These are phyloP conservation scores for Suillus plorans DNA, from an alignment of 768 basidiomycete genomes.

Conservation along the genomic window DNA sequence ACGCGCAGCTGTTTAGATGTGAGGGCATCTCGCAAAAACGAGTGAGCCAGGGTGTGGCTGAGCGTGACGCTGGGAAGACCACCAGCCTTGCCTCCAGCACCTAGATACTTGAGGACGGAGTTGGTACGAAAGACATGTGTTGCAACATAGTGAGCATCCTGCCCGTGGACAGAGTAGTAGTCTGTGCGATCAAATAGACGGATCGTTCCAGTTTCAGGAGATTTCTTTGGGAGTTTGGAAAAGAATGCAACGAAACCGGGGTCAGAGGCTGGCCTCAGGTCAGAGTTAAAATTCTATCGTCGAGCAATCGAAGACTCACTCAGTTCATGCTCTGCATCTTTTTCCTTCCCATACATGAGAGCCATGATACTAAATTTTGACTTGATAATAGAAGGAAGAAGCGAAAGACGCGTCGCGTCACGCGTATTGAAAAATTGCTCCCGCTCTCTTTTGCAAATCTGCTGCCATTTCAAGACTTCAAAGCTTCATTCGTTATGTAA, in stretches of 20 bases:
- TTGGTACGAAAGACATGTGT: slow-evolving; percentile 82
- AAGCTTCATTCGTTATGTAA: too few species aligned
- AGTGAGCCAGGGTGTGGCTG: slow-evolving; percentile 72
- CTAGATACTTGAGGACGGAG: slow-evolving; percentile 91
- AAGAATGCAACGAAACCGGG: slow-evolving; percentile 80
- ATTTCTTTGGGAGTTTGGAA: slow-evolving; percentile 56
- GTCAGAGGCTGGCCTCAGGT: slow-evolving; percentile 62
- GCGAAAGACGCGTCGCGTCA: not conserved
- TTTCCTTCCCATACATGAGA: slow-evolving; percentile 64
- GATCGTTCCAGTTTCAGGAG: slow-evolving; percentile 77
- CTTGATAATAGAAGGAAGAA: not conserved
- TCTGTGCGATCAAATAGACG: slow-evolving; percentile 85
- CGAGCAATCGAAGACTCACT: not conserved
- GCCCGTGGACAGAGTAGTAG: slow-evolving; percentile 87
- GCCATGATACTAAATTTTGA: slow-evolving; percentile 36
- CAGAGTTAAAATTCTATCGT: not conserved
- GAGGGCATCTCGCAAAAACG: slow-evolving; percentile 83
- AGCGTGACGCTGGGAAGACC: slow-evolving; percentile 79
- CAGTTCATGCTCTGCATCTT: slow-evolving; percentile 44
- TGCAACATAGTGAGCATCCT: slow-evolving; percentile 86
- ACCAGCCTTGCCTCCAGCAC: slow-evolving; percentile 53
- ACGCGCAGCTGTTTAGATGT: slow-evolving; percentile 88
- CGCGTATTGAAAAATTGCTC: not conserved
- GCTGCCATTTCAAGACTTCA: too few species aligned
- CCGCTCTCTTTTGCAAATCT: not conserved